Evolutionary conservation across 805 yeast species (phyloP), one percentile per base, ranked within the genome.

Genomic region (Starmerella vaccinii): DNA sequence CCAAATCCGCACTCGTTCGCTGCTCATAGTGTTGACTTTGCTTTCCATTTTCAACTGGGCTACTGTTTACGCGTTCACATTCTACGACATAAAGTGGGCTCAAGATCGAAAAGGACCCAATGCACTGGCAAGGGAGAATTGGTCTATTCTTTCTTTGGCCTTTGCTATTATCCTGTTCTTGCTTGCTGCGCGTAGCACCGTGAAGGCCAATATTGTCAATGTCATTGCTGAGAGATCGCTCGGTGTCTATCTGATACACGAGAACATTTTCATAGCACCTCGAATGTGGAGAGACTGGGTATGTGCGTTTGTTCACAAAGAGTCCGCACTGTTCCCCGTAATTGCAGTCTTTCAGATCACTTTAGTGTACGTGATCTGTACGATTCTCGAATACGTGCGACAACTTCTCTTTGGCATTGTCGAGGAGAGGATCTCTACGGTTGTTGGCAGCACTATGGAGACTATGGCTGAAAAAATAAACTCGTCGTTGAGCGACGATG

Each of bases 201-300:
- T 50, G 32, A 18, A 23, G 5, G 47, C 49, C 12, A 29, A 42
- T 12, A 1, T 24, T 6, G 30, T 53, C 21, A 53, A 53, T 43
- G 8, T n/a, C 16, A 5, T 45, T 4, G 51, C 56, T 9, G 40
- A 46, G 16, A 35, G 30, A 5, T 19, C 56, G 2, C 30, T 53
- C 2, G 56, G 56, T 7, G 56, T 53, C 15, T 53, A 53, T 32
- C 52, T 53, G 19, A 39, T 39, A 22, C 56, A 53, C 39, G 56
- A 53, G 46, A 43, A 43, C 38, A 5, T 27, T 16, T 48, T 50
- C 16, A 38, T 53, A 2, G 26, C 41, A 24, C 38, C 32, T 4
- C 46, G 34, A 12, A 27, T 53, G 19, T 53, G 51, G 52, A 12
- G 12, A 15, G 35, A 50, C 12, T 47, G 46, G 49, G 29, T 47